phyloP scores from a whole-genome alignment of 345 rosid genomes.

The Linum trigynum region DNA sequence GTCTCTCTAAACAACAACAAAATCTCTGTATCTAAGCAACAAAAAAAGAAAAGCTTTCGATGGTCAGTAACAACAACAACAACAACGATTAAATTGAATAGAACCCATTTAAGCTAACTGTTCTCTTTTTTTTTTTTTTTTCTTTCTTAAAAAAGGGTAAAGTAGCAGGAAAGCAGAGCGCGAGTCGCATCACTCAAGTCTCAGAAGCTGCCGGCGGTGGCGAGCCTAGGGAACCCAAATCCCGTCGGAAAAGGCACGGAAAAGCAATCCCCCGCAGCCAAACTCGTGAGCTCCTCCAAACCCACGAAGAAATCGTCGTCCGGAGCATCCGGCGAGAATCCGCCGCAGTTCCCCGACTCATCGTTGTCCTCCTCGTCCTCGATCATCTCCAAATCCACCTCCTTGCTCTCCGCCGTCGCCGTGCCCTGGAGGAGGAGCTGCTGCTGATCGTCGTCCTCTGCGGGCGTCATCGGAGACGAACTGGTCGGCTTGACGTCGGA shows the following conservation, averaged over 20 bases:
- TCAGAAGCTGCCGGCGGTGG: conserved; percentile 23
- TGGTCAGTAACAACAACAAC: neutral
- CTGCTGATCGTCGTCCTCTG: conserved; percentile 41
- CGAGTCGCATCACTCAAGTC: no score
- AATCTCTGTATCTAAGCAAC: neutral
- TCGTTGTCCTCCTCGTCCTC: conserved; percentile 51
- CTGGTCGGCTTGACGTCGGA: neutral
- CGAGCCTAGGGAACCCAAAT: conserved; percentile 23
- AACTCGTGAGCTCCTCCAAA: conserved; percentile 39
- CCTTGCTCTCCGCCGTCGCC: conserved; percentile 37
- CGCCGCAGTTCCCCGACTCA: conserved; percentile 26
- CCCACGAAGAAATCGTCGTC: conserved; percentile 83
- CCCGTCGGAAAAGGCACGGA: neutral
- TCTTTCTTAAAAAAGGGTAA: no score
- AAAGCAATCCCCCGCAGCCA: neutral
- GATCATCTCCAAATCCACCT: conserved; percentile 28
- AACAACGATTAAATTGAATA: no score
- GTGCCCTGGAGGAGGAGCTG: conserved; percentile 20
- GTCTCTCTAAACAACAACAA: neutral
- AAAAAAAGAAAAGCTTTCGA: neutral
- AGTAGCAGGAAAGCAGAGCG: no score
- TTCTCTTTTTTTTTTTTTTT: neutral
- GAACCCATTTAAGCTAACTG: neutral
- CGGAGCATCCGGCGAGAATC: conserved; percentile 34
- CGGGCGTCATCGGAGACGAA: conserved; percentile 36